A percentile compares a stretch with the other conserved stretches of the same genome.
These are phyloP conservation scores for Drechslerella coelobrocha DNA, from an alignment of 2,329 filamentous ascomycete genomes.

Conservation along the genomic window DNA sequence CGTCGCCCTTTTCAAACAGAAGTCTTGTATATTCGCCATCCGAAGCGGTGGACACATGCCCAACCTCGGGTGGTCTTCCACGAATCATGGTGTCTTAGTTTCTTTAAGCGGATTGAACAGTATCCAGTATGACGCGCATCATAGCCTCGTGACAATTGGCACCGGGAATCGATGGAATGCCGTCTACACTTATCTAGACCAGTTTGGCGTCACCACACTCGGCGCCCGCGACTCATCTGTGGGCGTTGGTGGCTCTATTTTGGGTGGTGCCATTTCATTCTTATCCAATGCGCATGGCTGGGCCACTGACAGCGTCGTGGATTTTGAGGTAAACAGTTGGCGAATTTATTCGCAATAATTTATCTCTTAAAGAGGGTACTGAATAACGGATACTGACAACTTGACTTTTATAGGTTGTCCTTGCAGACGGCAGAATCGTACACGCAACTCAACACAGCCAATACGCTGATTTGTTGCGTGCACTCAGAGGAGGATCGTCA, in stretches of 20 bases:
- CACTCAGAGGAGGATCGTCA: conserved; percentile 54
- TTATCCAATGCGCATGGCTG: conserved; percentile 62
- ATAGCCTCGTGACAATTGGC: conserved; percentile 60
- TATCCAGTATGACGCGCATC: conserved; percentile 57
- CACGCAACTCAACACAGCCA: conserved; percentile 57
- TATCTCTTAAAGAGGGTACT: not conserved
- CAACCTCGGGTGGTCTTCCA: conserved; percentile 63
- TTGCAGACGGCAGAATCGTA: conserved; percentile 62
- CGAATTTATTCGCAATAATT: not conserved
- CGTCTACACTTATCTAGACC: conserved; percentile 60
- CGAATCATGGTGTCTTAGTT: conserved; percentile 62
- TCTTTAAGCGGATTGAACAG: conserved; percentile 61
- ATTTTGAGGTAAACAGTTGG: conserved; percentile 58
- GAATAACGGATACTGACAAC: conserved; percentile 62
- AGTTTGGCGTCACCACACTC: conserved; percentile 58
- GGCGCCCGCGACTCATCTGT: conserved; percentile 61
- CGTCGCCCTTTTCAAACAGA: not conserved
- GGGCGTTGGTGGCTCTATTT: conserved; percentile 61
- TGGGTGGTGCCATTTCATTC: conserved; percentile 62
- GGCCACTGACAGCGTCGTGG: conserved; percentile 62
- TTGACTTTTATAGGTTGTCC: conserved; percentile 61
- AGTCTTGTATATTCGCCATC: conserved; percentile 61
- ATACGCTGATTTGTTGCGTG: conserved; percentile 53
- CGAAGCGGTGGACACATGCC: conserved; percentile 65
- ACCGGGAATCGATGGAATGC: conserved; percentile 61